Percentiles rank a stretch among this genome's conserved stretches.
Conservation (phyloP, 129 eudicot genomes). For the Helichrysum umbraculigerum region DNA sequence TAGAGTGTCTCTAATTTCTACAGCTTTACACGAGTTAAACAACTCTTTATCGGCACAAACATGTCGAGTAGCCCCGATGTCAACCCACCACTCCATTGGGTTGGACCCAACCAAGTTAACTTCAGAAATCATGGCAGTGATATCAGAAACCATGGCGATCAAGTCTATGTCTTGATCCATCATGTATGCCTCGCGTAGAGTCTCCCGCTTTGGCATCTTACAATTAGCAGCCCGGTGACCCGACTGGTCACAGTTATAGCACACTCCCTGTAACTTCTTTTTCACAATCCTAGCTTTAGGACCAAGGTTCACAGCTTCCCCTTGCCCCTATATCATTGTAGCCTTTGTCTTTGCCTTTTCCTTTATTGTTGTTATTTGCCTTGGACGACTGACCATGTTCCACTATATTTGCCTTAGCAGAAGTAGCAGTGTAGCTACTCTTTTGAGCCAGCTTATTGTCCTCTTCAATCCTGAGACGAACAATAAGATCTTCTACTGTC, state of each 20-base stretch:
- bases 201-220: neutral
- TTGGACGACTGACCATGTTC: no score
- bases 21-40: no score
- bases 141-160: neutral
- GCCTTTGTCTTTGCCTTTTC: neutral
- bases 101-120: neutral
- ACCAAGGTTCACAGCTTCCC: neutral
- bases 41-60: no score
- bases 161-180: neutral
- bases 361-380: neutral
- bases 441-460: no score
- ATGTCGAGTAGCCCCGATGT: no score
- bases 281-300: neutral
- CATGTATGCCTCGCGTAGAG: neutral
- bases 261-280: neutral
- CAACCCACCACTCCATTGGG: no score
- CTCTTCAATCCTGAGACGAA: neutral
- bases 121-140: neutral
- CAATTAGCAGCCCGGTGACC: neutral
- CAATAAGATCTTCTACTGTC: no score
- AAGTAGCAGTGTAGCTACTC: no score
- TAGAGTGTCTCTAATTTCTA: no score
- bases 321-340: no score
- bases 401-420: no score
- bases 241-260: neutral